Evolutionary conservation across 148 eudicot species (phyloP).

Genomic region (Polygonum maritimum): DNA sequence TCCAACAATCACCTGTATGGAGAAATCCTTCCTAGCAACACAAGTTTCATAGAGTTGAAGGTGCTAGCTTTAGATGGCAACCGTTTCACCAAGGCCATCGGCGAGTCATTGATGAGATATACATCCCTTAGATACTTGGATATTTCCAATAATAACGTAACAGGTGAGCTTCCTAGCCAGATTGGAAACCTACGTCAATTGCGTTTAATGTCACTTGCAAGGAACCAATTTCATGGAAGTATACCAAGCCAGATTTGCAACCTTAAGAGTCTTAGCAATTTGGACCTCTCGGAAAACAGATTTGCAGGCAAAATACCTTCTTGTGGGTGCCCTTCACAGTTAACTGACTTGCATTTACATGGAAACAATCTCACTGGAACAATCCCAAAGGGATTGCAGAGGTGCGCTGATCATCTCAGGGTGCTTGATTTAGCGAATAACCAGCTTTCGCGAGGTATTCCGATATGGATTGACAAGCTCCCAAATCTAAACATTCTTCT

Average conservation of each 20-base stretch:
- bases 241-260: not conserved
- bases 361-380: not conserved
- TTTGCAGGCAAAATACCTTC: not conserved
- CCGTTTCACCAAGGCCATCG: not conserved
- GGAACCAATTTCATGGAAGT: not conserved
- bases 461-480: not conserved
- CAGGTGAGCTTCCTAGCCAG: not conserved
- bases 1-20: not conserved
- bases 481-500: not conserved
- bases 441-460: not conserved
- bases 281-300: not conserved
- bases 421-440: conserved; percentile 8
- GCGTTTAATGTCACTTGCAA: not conserved
- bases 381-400: not conserved
- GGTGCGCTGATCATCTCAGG: not conserved
- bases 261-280: not conserved
- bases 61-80: not conserved
- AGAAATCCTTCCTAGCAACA: not conserved
- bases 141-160: not conserved
- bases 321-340: not conserved
- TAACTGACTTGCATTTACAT: not conserved
- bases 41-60: not conserved
- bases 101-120: not conserved
- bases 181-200: not conserved
- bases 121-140: not conserved